Percentiles rank a stretch among this genome's conserved stretches.
These are phyloP conservation scores for Nicotiana tomentosiformis DNA, from an alignment of 257 asterid genomes.

Conservation along the genomic window DNA sequence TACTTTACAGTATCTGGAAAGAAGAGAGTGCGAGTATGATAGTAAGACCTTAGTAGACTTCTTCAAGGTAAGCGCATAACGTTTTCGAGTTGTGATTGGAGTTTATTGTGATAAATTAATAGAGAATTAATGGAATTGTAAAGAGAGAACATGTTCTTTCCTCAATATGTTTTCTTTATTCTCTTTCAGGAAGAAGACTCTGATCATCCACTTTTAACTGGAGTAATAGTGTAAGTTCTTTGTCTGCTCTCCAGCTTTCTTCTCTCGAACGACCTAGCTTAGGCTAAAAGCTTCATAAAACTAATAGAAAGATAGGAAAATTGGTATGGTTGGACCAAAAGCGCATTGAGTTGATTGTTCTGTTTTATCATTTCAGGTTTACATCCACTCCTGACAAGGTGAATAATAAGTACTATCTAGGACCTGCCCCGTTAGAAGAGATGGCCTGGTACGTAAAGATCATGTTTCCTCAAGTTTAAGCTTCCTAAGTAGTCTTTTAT, in stretches of 20 bases:
- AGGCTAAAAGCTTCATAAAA: neutral
- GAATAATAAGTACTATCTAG: constrained; percentile 76
- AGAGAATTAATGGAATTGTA: neutral
- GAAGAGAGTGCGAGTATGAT: constrained; percentile 93
- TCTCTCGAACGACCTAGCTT: neutral
- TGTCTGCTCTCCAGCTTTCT: neutral
- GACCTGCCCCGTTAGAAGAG: constrained; percentile 89
- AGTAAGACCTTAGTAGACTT: constrained; percentile 62
- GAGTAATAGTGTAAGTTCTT: constrained; percentile 67
- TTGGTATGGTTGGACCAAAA: no score
- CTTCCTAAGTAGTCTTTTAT: constrained; percentile 23
- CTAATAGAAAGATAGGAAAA: neutral
- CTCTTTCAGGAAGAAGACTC: constrained; percentile 59
- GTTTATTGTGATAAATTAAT: neutral
- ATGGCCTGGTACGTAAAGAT: constrained; percentile 9
- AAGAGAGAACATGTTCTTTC: neutral
- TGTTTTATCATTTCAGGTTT: constrained; percentile 40
- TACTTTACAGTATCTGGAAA: constrained; percentile 57
- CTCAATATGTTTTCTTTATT: neutral
- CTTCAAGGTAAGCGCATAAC: constrained; percentile 39
- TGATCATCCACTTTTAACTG: constrained; percentile 47
- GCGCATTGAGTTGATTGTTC: neutral
- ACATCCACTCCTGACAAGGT: constrained; percentile 78
- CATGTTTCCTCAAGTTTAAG: neutral
- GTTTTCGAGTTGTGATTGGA: neutral